Evolutionary conservation across 371 early-diverging fungal species (phyloP).

Genomic region (Entomophthora muscae): DNA sequence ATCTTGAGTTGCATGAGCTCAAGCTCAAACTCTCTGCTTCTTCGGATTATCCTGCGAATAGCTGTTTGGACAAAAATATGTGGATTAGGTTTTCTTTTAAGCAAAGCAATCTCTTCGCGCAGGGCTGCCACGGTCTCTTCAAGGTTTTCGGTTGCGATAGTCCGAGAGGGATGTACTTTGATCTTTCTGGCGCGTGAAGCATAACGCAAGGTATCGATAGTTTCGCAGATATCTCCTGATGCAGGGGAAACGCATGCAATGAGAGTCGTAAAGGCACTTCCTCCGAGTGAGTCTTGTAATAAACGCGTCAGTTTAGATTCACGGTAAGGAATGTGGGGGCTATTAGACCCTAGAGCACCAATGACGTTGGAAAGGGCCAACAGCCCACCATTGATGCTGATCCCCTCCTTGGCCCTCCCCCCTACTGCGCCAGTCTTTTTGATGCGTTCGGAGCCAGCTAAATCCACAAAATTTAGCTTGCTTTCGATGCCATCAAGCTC

Average conservation of each 20-base stretch:
- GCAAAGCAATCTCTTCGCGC: no score
- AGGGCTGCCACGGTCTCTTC: no score
- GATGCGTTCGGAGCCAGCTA: conserved; percentile 83
- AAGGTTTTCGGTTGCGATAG: no score
- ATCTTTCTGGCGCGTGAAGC: conserved; percentile 79
- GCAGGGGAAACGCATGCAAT: conserved; percentile 79
- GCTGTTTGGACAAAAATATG: no score
- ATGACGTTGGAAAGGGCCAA: conserved; percentile 97
- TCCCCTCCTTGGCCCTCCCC: conserved; percentile 90
- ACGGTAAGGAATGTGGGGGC: conserved; percentile 84
- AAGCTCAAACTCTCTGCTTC: no score
- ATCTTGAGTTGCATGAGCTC: no score
- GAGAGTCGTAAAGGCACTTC: conserved; percentile 78
- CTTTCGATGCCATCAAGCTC: conserved; percentile 16
- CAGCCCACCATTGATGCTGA: conserved; percentile 93
- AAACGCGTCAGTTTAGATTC: conserved; percentile 95
- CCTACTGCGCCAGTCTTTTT: conserved; percentile 90
- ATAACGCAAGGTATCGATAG: conserved; percentile 79
- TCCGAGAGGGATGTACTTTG: no score
- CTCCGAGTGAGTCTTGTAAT: conserved; percentile 94
- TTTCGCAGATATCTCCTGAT: conserved; percentile 67
- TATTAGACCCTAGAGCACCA: conserved; percentile 66
- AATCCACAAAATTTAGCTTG: conserved; percentile 90
- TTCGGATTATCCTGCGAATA: no score
- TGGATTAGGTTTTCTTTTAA: no score